These are phyloP conservation scores for Olyra latifolia DNA, from an alignment of 176 grass and related monocot genomes.

Conservation along the genomic window DNA sequence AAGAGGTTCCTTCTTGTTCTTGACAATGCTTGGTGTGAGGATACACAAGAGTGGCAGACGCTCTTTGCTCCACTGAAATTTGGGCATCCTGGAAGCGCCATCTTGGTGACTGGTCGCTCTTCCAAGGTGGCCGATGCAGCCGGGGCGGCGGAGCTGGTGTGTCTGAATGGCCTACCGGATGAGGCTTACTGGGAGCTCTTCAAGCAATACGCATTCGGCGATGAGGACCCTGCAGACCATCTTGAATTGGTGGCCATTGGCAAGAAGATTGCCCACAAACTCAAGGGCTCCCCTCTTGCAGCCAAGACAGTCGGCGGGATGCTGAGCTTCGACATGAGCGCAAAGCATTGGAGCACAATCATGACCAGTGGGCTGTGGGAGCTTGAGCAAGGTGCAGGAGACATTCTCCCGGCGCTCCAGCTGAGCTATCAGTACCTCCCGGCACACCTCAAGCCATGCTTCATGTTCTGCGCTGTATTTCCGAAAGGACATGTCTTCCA, in stretches of 20 bases:
- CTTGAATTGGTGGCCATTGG: slow-evolving; percentile 29
- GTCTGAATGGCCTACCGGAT: slow-evolving; percentile 1
- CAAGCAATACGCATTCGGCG: slow-evolving; percentile 30
- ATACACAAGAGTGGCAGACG: not conserved
- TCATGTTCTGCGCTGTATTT: slow-evolving; percentile 22
- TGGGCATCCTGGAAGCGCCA: slow-evolving; percentile 25
- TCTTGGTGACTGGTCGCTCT: slow-evolving; percentile 32
- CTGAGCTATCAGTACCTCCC: slow-evolving; percentile 26
- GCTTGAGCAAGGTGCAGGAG: not conserved
- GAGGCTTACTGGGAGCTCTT: slow-evolving; percentile 31
- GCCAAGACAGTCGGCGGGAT: not conserved
- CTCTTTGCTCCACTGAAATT: slow-evolving; percentile 7
- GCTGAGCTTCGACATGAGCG: not conserved
- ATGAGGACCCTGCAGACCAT: not conserved
- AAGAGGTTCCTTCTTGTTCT: slow-evolving; percentile 41
- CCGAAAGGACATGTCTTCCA: not conserved
- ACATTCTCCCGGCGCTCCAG: slow-evolving; percentile 6
- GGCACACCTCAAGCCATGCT: slow-evolving; percentile 14
- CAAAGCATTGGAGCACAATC: slow-evolving; percentile 16
- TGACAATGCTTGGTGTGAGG: slow-evolving; percentile 48
- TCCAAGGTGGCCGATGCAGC: not conserved
- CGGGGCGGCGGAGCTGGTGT: not conserved
- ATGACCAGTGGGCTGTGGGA: not conserved
- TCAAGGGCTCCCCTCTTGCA: slow-evolving; percentile 35
- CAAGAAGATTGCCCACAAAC: slow-evolving; percentile 21